These are phyloP conservation scores for Perkinsus marinus DNA, from an alignment of 169 alveolate genomes.

Conservation along the genomic window DNA sequence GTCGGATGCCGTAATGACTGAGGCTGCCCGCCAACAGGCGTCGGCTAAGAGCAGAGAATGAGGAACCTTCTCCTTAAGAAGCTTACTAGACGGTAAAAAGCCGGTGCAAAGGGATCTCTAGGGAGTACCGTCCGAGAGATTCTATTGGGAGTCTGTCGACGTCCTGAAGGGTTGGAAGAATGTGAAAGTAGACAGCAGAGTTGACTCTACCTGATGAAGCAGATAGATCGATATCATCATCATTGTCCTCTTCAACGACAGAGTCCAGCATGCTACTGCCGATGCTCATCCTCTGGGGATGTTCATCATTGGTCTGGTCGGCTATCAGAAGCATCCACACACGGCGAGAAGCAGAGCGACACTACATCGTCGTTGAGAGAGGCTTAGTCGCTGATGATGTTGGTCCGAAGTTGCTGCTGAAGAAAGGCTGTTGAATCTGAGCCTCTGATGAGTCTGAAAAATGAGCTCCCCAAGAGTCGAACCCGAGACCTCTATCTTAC, in stretches of 20 bases:
- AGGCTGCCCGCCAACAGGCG: too few relatives aligned
- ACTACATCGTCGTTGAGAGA: background rate
- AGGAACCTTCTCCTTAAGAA: too few relatives aligned
- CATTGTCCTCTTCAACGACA: background rate
- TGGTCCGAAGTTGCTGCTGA: background rate
- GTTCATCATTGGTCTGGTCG: background rate
- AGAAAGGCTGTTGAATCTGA: background rate
- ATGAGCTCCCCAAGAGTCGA: background rate
- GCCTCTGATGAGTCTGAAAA: background rate
- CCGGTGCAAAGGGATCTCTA: too few relatives aligned
- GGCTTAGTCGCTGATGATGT: background rate
- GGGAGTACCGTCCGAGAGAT: too few relatives aligned
- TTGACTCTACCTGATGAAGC: background rate
- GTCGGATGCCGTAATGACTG: too few relatives aligned
- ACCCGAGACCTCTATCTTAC: background rate
- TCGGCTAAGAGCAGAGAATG: too few relatives aligned
- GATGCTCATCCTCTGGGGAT: background rate
- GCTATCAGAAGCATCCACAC: background rate
- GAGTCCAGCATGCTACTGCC: background rate
- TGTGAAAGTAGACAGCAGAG: too few relatives aligned
- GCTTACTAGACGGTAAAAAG: too few relatives aligned
- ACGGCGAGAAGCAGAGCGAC: background rate
- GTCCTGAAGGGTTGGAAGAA: too few relatives aligned
- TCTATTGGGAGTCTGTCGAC: too few relatives aligned
- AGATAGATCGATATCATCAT: background rate